Evolutionary conservation across 495 filamentous ascomycete genomes (phyloP).

Genomic region (Halenospora varia): DNA sequence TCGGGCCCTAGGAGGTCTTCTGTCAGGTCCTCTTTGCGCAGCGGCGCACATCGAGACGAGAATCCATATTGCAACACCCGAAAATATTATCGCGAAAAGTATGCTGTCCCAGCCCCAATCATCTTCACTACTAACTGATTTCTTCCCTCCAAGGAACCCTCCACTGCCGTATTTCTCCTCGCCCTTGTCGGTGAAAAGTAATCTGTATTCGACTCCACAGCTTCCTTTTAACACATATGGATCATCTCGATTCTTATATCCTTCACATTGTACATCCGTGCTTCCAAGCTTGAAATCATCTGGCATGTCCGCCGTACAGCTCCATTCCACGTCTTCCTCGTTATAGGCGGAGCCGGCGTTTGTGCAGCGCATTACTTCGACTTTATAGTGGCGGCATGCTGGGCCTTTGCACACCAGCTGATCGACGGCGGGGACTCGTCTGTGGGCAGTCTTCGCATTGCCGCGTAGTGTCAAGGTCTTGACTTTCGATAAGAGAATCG

Average conservation of each 20-base stretch:
- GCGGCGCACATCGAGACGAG: constrained; percentile 6
- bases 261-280: constrained; percentile 93
- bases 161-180: constrained; percentile 60
- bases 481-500: constrained; percentile 73
- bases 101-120: constrained; percentile 22
- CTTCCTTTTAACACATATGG: constrained; percentile 80
- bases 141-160: constrained; percentile 24
- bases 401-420: constrained; percentile 79
- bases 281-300: constrained; percentile 80
- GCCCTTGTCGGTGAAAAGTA: constrained; percentile 77
- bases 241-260: constrained; percentile 72
- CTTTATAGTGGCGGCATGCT: constrained; percentile 52
- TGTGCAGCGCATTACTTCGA: constrained; percentile 83
- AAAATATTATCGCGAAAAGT: constrained; percentile 27
- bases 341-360: constrained; percentile 73
- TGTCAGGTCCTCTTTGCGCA: background rate
- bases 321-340: constrained; percentile 78
- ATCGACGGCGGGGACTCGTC: constrained; percentile 72
- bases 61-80: constrained; percentile 11
- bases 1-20: constrained; percentile 8
- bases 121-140: too few relatives aligned
- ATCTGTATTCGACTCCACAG: constrained; percentile 89
- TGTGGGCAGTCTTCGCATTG: constrained; percentile 59
- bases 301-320: constrained; percentile 76
- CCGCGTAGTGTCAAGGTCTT: constrained; percentile 71